Conservation (phyloP, 352 stramenopile species). For the Globisporangium echinulatum region DNA sequence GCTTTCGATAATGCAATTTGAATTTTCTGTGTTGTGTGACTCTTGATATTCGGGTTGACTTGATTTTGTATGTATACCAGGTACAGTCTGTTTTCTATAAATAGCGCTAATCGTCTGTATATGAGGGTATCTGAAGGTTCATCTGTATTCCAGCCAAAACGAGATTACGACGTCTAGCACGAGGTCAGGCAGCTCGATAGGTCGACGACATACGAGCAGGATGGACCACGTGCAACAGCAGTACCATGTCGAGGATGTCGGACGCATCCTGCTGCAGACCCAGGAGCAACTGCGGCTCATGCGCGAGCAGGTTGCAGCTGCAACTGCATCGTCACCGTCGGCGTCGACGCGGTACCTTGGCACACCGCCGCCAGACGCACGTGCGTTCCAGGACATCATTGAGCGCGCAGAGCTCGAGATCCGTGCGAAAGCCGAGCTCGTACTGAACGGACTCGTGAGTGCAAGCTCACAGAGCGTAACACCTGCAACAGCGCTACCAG, state of each 20-base stretch:
- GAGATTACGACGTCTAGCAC: too few species aligned
- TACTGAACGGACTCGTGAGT: slow-evolving; percentile 62
- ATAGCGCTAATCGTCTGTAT: too few species aligned
- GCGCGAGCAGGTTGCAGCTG: slow-evolving; percentile 54
- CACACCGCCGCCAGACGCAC: slow-evolving; percentile 25
- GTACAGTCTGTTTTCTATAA: too few species aligned
- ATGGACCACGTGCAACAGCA: slow-evolving; percentile 80
- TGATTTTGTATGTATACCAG: too few species aligned
- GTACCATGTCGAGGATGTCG: slow-evolving; percentile 79
- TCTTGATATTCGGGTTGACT: too few species aligned
- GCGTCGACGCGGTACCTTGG: slow-evolving; percentile 20
- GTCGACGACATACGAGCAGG: not conserved
- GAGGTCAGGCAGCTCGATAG: not conserved
- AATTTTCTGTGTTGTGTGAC: too few species aligned
- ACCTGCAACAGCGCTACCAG: slow-evolving; percentile 5
- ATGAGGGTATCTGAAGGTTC: too few species aligned
- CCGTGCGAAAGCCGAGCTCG: slow-evolving; percentile 72
- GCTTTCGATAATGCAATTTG: too few species aligned
- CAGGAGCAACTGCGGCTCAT: slow-evolving; percentile 75
- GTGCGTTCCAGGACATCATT: slow-evolving; percentile 62
- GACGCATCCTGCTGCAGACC: slow-evolving; percentile 71
- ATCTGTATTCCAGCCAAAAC: too few species aligned
- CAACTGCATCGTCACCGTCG: slow-evolving; percentile 21
- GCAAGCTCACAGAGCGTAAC: slow-evolving; percentile 20
- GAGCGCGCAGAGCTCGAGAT: slow-evolving; percentile 63